phyloP scores from a whole-genome alignment of 2,329 filamentous ascomycete species.

The Neophaeococcomyces aloes region DNA sequence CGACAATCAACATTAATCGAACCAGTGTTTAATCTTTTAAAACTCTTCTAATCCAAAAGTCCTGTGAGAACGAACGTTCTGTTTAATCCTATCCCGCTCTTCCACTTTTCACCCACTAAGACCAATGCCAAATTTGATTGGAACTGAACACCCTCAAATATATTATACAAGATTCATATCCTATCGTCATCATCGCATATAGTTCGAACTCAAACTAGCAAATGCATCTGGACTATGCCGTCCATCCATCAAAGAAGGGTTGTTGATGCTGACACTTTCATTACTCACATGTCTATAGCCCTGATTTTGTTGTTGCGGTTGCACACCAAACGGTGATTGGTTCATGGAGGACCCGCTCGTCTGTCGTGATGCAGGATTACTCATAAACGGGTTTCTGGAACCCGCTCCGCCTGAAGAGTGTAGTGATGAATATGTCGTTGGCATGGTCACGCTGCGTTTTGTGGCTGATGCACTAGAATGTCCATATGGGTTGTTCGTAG shows the following conservation, averaged over 20 bases:
- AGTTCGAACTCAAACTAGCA: conserved; percentile 39
- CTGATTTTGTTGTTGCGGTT: not conserved
- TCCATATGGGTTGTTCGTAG: conserved; percentile 19
- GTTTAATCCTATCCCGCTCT: too few relatives aligned
- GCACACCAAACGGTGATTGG: not conserved
- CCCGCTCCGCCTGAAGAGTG: conserved; percentile 21
- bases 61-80: too few relatives aligned
- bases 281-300: conserved; percentile 29
- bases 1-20: too few relatives aligned
- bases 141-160: too few relatives aligned
- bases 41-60: too few relatives aligned
- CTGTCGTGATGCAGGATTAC: conserved; percentile 6
- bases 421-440: conserved; percentile 20
- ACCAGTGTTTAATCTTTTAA: too few relatives aligned
- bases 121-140: too few relatives aligned
- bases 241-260: conserved; percentile 31
- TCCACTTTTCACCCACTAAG: too few relatives aligned
- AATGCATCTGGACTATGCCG: conserved; percentile 43
- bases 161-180: too few relatives aligned
- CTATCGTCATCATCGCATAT: conserved; percentile 22
- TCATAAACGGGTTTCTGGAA: conserved; percentile 27
- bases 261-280: conserved; percentile 39
- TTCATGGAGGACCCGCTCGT: not conserved
- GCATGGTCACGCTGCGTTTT: conserved; percentile 26
- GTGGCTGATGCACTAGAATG: conserved; percentile 17